phyloP scores from a whole-genome alignment of 768 basidiomycete genomes.

The Cubamyces lactineus region DNA sequence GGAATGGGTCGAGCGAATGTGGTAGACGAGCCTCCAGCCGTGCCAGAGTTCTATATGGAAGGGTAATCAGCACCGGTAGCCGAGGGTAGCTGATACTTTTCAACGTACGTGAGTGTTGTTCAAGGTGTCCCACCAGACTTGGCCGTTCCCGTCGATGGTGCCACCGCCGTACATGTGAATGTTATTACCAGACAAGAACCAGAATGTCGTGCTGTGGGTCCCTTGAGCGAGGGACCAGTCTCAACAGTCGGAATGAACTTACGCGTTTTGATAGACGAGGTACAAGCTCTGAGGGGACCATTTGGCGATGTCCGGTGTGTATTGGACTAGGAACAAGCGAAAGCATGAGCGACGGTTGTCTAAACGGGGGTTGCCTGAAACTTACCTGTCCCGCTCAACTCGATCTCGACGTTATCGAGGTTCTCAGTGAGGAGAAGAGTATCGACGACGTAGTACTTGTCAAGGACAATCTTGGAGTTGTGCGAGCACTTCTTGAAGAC shows the following conservation, averaged over 20 bases:
- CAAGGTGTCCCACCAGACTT: constrained; percentile 44
- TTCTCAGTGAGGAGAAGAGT: constrained; percentile 42
- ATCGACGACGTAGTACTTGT: constrained; percentile 42
- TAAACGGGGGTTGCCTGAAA: constrained; percentile 13
- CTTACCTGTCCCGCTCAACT: constrained; percentile 42
- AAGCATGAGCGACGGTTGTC: background rate
- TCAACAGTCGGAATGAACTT: constrained; percentile 7
- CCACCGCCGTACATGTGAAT: constrained; percentile 48
- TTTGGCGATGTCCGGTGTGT: constrained; percentile 46
- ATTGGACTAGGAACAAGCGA: constrained; percentile 32
- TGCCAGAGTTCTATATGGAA: constrained; percentile 39
- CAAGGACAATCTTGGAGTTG: constrained; percentile 37
- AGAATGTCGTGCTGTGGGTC: constrained; percentile 40
- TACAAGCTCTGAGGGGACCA: constrained; percentile 44
- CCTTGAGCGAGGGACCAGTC: background rate
- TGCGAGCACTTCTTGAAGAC: constrained; percentile 38
- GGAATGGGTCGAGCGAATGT: constrained; percentile 49
- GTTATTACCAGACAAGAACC: constrained; percentile 43
- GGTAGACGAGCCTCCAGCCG: constrained; percentile 46
- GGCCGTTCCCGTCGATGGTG: constrained; percentile 51
- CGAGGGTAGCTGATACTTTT: no score
- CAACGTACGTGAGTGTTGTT: constrained; percentile 30
- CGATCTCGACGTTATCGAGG: constrained; percentile 43
- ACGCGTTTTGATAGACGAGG: constrained; percentile 49
- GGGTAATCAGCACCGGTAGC: background rate